Percentiles rank a stretch among this genome's conserved stretches.
Conservation (phyloP, 306 rosid species). For the Glycine tomentella region DNA sequence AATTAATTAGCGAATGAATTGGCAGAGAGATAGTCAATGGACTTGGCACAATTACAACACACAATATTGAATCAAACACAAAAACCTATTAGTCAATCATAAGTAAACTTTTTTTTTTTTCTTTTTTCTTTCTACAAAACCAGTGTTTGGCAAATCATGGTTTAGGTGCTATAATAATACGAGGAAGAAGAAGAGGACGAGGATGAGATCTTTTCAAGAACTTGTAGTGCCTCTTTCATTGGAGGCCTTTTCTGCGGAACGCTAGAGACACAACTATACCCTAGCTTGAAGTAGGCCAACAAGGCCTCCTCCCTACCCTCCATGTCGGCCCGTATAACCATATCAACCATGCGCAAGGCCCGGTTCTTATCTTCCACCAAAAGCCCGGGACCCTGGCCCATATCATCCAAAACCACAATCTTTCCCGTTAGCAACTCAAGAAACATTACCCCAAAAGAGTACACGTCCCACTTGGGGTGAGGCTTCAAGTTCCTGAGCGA, state of each 20-base stretch:
- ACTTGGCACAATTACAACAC: slow-evolving; percentile 46
- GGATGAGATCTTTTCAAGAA: slow-evolving; percentile 76
- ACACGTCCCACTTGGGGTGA: slow-evolving; percentile 89
- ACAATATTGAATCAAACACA: slow-evolving; percentile 38
- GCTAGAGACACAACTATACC: slow-evolving; percentile 76
- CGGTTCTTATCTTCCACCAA: slow-evolving; percentile 68
- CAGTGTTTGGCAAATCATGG: slow-evolving; percentile 36
- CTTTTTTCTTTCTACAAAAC: slow-evolving; percentile 53
- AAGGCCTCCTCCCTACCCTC: slow-evolving; percentile 87
- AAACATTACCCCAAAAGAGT: slow-evolving; percentile 86
- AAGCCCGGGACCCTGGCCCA: slow-evolving; percentile 70
- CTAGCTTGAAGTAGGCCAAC: slow-evolving; percentile 76
- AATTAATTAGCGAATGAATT: slow-evolving; percentile 52
- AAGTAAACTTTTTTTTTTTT: slow-evolving; percentile 52
- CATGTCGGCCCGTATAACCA: slow-evolving; percentile 78
- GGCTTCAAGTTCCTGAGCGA: slow-evolving; percentile 86
- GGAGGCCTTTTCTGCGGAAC: slow-evolving; percentile 88
- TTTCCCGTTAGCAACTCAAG: slow-evolving; percentile 87
- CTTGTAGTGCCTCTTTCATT: slow-evolving; percentile 85
- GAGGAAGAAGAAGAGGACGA: slow-evolving; percentile 58
- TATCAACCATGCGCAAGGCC: slow-evolving; percentile 80
- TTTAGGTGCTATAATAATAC: slow-evolving; percentile 58
- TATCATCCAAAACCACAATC: slow-evolving; percentile 75
- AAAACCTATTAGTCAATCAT: slow-evolving; percentile 56
- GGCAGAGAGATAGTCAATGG: slow-evolving; percentile 41